These are phyloP conservation scores for Fraxinus albicans DNA, from an alignment of 305 asterid species.

Conservation along the genomic window DNA sequence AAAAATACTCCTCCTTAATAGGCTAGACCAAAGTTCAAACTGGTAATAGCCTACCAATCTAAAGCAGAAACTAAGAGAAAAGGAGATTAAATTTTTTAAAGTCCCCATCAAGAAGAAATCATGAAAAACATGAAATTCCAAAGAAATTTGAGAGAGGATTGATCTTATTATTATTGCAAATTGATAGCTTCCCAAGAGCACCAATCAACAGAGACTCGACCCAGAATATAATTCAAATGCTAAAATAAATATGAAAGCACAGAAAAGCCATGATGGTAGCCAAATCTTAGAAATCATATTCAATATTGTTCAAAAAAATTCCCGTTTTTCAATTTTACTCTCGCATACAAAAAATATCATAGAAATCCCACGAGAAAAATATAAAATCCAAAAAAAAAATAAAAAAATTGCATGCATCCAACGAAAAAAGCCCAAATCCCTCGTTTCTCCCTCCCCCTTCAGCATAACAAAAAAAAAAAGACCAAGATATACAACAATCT, in stretches of 20 bases:
- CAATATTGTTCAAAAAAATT: not conserved
- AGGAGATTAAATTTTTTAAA: not conserved
- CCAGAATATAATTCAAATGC: not conserved
- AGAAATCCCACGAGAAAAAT: not conserved
- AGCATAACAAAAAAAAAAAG: not conserved
- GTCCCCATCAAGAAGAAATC: not conserved
- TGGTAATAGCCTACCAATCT: conserved; percentile 8
- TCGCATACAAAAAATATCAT: not conserved
- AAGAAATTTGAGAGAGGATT: not conserved
- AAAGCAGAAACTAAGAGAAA: not conserved
- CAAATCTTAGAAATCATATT: conserved; percentile 9
- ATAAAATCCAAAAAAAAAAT: not conserved
- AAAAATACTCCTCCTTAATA: not conserved
- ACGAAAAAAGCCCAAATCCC: conserved; percentile 7
- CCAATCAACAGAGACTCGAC: not conserved
- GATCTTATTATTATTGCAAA: not conserved
- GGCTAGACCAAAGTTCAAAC: conserved; percentile 7
- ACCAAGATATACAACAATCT: not conserved
- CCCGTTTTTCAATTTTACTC: not conserved
- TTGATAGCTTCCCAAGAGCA: not conserved
- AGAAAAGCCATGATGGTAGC: not conserved
- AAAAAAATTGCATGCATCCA: not conserved
- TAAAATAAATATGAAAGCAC: not conserved
- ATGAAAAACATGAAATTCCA: not conserved
- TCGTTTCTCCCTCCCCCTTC: not conserved